A percentile compares a stretch with the other conserved stretches of the same genome.
Evolutionary conservation across 2,329 filamentous ascomycete genomes (phyloP).

Genomic region (Karstenula rhodostoma): DNA sequence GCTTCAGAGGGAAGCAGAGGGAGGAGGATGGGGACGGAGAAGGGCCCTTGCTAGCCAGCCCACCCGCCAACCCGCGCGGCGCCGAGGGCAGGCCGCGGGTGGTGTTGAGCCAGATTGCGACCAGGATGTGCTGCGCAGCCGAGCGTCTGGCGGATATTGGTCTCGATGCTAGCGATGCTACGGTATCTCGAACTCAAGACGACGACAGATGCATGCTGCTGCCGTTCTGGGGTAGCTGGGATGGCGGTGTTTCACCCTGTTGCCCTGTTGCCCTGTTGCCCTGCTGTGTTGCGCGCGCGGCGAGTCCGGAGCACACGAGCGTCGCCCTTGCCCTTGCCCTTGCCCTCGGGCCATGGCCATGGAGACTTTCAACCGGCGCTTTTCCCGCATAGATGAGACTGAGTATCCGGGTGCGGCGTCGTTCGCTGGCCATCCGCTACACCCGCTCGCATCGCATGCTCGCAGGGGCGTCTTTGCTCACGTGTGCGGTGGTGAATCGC

Average conservation of each 20-base stretch:
- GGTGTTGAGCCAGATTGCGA: slow-evolving; percentile 40
- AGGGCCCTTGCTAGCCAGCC: not conserved
- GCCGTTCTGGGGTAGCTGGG: not conserved
- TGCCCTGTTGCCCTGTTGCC: not conserved
- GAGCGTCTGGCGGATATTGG: slow-evolving; percentile 33
- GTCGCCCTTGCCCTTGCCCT: not conserved
- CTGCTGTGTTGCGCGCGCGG: not conserved
- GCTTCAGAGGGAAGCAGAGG: slow-evolving; percentile 7
- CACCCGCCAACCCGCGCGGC: slow-evolving; percentile 12
- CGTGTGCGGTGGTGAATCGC: slow-evolving; percentile 19
- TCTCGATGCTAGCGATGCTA: slow-evolving; percentile 26
- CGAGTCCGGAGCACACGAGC: not conserved
- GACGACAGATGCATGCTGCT: not conserved
- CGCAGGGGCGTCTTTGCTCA: not conserved
- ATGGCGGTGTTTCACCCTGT: not conserved
- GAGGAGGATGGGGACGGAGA: slow-evolving; percentile 21
- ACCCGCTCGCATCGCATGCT: not conserved
- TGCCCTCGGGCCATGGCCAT: slow-evolving; percentile 9
- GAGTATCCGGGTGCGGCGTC: slow-evolving; percentile 8
- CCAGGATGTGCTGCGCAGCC: slow-evolving; percentile 25
- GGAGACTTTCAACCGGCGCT: slow-evolving; percentile 40
- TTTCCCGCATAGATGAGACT: slow-evolving; percentile 36
- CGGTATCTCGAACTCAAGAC: too few species aligned
- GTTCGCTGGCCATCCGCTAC: slow-evolving; percentile 6
- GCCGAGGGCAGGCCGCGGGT: slow-evolving; percentile 20